Conservation (phyloP, 2,329 filamentous ascomycete genomes). For the Pseudogymnoascus sp. region DNA sequence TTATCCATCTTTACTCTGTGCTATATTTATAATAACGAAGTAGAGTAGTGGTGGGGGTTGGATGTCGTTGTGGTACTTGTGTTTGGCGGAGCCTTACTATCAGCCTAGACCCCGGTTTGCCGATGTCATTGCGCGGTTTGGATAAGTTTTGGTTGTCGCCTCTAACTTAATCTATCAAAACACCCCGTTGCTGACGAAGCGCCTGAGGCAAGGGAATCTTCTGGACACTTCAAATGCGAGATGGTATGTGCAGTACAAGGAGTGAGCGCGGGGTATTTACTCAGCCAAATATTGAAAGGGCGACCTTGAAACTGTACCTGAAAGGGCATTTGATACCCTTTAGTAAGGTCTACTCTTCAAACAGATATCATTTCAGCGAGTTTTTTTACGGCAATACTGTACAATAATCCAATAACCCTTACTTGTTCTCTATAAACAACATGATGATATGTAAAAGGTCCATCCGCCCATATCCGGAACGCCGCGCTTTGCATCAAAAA, state of each 20-base stretch:
- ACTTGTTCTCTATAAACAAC: conserved; percentile 4
- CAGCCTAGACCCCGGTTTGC: conserved; percentile 4
- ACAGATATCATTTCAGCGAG: neutral
- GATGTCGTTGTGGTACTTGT: neutral
- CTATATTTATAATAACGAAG: neutral
- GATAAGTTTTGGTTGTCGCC: conserved; percentile 2
- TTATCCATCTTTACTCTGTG: conserved; percentile 3
- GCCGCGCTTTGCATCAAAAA: conserved; percentile 7
- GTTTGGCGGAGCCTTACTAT: neutral
- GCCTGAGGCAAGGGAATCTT: neutral
- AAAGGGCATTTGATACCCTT: neutral
- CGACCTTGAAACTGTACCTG: neutral
- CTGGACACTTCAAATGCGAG: neutral
- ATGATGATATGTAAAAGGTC: conserved; percentile 6
- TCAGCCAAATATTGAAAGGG: neutral
- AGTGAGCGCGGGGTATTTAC: conserved; percentile 3
- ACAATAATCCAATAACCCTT: neutral
- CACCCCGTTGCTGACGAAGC: conserved; percentile 3
- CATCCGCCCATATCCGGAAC: conserved; percentile 8
- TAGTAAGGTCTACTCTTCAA: neutral
- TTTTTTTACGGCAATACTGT: neutral
- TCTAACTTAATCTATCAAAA: conserved; percentile 5
- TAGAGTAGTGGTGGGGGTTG: neutral
- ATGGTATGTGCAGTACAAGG: neutral
- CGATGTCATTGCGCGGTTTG: conserved; percentile 4